Percentiles rank a stretch among this genome's conserved stretches.
phyloP scores from a whole-genome alignment of 2,329 filamentous ascomycete genomes.

The Tolypocladium tropicale region DNA sequence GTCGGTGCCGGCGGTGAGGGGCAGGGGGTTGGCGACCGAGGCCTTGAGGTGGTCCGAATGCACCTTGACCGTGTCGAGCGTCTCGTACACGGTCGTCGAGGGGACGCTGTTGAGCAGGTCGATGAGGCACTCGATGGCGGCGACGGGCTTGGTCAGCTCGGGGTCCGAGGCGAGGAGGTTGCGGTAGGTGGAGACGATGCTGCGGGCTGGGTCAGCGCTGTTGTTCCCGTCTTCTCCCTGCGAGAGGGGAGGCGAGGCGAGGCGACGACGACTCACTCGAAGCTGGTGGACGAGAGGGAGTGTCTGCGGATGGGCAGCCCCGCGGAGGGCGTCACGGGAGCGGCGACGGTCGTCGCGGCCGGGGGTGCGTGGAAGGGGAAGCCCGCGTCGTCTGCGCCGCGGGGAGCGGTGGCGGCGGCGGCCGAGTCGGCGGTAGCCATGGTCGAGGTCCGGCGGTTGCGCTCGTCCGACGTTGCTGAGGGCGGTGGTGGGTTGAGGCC shows the following conservation, averaged over 20 bases:
- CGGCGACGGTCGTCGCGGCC: too few relatives aligned
- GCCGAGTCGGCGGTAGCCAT: neutral
- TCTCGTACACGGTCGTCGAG: conserved; percentile 86
- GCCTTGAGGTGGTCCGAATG: conserved; percentile 70
- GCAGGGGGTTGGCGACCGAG: conserved; percentile 78
- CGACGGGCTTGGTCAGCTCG: conserved; percentile 90
- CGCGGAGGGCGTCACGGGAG: neutral
- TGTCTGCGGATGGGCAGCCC: conserved; percentile 2
- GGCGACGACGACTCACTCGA: conserved; percentile 15
- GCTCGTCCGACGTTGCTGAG: neutral
- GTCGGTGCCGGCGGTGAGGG: conserved; percentile 86
- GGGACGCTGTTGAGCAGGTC: conserved; percentile 70
- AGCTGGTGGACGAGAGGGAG: conserved; percentile 9
- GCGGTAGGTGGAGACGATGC: conserved; percentile 46
- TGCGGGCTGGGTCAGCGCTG: conserved; percentile 11
- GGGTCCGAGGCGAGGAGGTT: conserved; percentile 53
- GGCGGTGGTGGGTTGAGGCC: neutral
- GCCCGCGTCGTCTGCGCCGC: neutral
- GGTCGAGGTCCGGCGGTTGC: neutral
- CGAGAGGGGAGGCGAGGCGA: neutral
- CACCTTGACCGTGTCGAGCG: conserved; percentile 70
- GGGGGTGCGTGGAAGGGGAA: neutral
- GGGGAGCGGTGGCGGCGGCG: neutral
- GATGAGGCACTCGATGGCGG: conserved; percentile 86
- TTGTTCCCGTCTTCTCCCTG: too few relatives aligned